Base-by-base conservation (phyloP, 2,329 filamentous ascomycete genomes). In the Hansfordia pulvinata region DNA sequence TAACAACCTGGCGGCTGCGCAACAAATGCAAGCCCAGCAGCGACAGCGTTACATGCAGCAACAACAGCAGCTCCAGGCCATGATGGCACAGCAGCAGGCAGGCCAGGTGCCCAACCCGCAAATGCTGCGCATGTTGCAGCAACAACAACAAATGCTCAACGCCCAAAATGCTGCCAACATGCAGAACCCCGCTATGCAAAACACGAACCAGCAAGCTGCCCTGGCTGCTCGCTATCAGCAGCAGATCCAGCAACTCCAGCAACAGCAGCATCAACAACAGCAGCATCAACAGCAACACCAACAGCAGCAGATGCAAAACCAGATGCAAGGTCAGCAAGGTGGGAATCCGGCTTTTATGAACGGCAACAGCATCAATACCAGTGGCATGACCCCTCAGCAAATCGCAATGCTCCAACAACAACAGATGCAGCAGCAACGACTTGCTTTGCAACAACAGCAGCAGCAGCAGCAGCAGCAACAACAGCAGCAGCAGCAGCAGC, bases 281-380 rank as follows among this genome's bases (percentile, higher is more conserved):
- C 47, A 54, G 27, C 54, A 58, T 10, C 54, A 58, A 30, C 54
- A 57, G 18, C 45, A 41, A 20, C 46, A 51, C 4, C 52, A 57
- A 27, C 50, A 56, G 43, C 49, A 56, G 30, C 19, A 28, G 28
- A 46, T 52, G 44, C 39, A 50, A 23, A 46, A 47, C 7, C 48
- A 54, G 28, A 40, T 56, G 31, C 49, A 38, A 34, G 19, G 52
- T 49, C 51, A 53, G 45, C 51, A 56, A 19, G 53, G 58, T 48
- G 46, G 44, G 28, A 56, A 53, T 19, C 50, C 49, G 18, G 53
- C 56, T 32, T 55, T 61, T 40, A 54, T 60, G 46, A 57, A 54
- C 31, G 47, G 46, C 13, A 42, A 41, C 21, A 36, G n/a, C n/a
- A n/a, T n/a, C n/a, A n/a, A n/a, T n/a, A n/a, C n/a, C n/a, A n/a